Percentiles rank a stretch among this genome's conserved stretches.
phyloP scores from a whole-genome alignment of 768 basidiomycete species.

The Tricholoma bakamatsutake region DNA sequence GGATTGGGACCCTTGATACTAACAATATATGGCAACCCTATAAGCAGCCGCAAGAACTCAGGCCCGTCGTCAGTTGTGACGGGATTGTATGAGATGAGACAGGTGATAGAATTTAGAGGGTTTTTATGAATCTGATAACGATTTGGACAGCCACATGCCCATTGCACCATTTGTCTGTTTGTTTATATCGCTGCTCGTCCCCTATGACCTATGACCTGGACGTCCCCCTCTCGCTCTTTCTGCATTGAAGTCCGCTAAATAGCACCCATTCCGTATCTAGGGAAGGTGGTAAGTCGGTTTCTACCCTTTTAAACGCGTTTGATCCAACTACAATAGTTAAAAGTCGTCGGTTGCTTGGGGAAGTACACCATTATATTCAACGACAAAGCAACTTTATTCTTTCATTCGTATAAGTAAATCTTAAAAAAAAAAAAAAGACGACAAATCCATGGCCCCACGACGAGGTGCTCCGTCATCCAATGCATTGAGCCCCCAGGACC shows the following conservation, averaged over 20 bases:
- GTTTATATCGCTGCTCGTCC: slow-evolving; percentile 12
- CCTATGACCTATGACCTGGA: slow-evolving; percentile 14
- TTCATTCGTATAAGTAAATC: background rate
- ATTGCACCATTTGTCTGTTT: slow-evolving; percentile 8
- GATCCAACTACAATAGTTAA: slow-evolving; percentile 4
- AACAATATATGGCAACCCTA: background rate
- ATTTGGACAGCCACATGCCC: slow-evolving; percentile 11
- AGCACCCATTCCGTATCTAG: background rate
- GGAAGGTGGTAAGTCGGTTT: slow-evolving; percentile 1
- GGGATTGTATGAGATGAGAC: background rate
- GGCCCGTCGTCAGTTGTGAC: background rate
- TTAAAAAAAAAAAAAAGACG: slow-evolving; percentile 1
- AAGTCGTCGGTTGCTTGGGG: slow-evolving; percentile 4
- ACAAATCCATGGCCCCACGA: slow-evolving; percentile 41
- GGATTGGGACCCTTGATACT: background rate
- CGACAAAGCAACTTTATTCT: background rate
- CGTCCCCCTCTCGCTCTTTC: slow-evolving; percentile 7
- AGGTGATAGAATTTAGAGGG: slow-evolving; percentile 5
- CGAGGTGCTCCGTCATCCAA: slow-evolving; percentile 35
- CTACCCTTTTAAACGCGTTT: background rate
- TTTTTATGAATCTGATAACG: background rate
- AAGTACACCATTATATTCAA: background rate
- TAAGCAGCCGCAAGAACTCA: background rate
- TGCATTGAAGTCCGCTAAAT: slow-evolving; percentile 3
- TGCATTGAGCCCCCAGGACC: slow-evolving; percentile 34